Evolutionary conservation across 2,329 filamentous ascomycete species (phyloP).

Genomic region (Cladosporium oxysporum): DNA sequence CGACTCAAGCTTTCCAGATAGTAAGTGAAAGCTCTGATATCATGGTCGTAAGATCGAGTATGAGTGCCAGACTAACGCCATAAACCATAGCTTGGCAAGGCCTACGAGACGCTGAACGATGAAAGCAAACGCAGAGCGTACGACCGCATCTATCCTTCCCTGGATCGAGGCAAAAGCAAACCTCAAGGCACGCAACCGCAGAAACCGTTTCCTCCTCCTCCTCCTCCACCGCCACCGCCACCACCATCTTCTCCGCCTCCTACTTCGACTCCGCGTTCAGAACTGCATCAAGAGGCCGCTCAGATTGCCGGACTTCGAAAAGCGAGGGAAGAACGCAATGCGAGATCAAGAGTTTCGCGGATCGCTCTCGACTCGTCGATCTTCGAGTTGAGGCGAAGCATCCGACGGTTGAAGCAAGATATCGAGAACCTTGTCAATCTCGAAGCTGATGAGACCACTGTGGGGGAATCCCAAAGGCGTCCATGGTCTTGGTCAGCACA

Average conservation of each 20-base stretch:
- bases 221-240: not conserved
- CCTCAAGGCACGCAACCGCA: slow-evolving; percentile 11
- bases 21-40: slow-evolving; percentile 25
- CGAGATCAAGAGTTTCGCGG: not conserved
- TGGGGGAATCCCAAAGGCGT: slow-evolving; percentile 19
- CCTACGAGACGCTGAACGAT: slow-evolving; percentile 43
- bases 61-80: not conserved
- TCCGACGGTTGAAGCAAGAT: not conserved
- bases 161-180: slow-evolving; percentile 23
- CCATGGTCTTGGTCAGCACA: too few species aligned
- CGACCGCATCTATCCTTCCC: slow-evolving; percentile 37
- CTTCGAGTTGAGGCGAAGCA: not conserved
- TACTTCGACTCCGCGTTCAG: not conserved
- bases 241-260: not conserved
- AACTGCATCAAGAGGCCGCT: not conserved
- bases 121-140: slow-evolving; percentile 36
- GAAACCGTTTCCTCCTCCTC: too few species aligned
- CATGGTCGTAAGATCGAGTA: not conserved
- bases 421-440: slow-evolving; percentile 28
- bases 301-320: not conserved
- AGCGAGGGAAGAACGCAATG: not conserved
- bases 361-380: not conserved
- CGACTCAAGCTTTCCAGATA: slow-evolving; percentile 40
- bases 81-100: slow-evolving; percentile 34
- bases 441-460: slow-evolving; percentile 32